Evolutionary conservation across 257 asterid genomes (phyloP), one percentile per base, ranked within the genome.

Genomic region (Nicotiana benthamiana): DNA sequence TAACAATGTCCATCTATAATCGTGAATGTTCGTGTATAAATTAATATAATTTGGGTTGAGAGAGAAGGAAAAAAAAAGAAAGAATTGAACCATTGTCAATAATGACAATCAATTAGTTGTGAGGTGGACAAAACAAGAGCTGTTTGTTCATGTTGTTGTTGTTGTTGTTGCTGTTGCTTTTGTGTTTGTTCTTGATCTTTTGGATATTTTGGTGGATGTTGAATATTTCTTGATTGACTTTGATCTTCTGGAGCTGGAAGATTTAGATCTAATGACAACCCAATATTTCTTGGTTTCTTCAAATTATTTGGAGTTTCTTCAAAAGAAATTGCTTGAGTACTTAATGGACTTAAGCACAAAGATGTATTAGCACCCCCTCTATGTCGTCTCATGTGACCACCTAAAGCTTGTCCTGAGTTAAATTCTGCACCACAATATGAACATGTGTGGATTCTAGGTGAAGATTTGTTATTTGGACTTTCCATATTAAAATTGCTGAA

Each of bases 191-290:
- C 83, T 57, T 83, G 85, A 56, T 79, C 79, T 6, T 81, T 81
- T 13, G 83, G 86, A 52, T 77, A 81, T 79, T 80, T 85, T 48
- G 79, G 79, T 46, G 79, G 79, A 74, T 74, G 34, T 13, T 70
- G 77, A 40, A 70, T 6, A 15, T 72, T 72, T 46, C 60, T 72
- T 72, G 78, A 46, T 11, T 68, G 84, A 36, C 85, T 83, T 40
- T 83, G 86, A 80, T 90, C 92, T 52, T 89, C 92, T 54, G 83
- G 91, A 9, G 92, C 93, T 27, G 95, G 93, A 77, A 90, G 91
- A 60, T 93, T 94, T 70, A 94, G 97, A 88, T 94, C 97, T 87
- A 94, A 82, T 12, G 89, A 83, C 24, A 94, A 80, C 48, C 85
- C 86, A 32, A 24, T 20, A 34, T 64, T 40, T 56, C 80, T 53